phyloP scores from a whole-genome alignment of 2,329 filamentous ascomycete genomes.

The Leptographium wingfieldii region DNA sequence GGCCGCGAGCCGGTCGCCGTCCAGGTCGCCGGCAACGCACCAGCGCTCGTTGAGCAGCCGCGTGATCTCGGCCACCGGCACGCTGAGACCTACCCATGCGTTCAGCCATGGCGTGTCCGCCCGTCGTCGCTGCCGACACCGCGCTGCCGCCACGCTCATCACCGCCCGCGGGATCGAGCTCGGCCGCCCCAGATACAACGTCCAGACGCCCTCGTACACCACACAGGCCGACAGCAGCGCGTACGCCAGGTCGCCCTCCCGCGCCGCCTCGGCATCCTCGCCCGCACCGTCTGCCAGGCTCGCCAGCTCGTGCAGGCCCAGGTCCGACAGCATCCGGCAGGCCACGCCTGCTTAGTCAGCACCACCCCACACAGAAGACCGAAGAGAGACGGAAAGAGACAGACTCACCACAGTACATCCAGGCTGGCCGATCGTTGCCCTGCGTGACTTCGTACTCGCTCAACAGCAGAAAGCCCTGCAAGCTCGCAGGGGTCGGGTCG shows the following conservation, averaged over 20 bases:
- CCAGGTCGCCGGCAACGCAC: not conserved
- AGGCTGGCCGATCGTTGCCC: slow-evolving; percentile 5
- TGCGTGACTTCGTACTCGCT: slow-evolving; percentile 7
- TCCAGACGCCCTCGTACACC: slow-evolving; percentile 6
- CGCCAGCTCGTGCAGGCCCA: slow-evolving; percentile 5
- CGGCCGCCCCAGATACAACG: slow-evolving; percentile 5
- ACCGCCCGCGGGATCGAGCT: slow-evolving; percentile 3
- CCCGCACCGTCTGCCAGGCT: not conserved
- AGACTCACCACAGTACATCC: slow-evolving; percentile 5
- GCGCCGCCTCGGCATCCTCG: not conserved
- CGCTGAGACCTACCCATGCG: slow-evolving; percentile 2
- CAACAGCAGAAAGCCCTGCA: slow-evolving; percentile 4
- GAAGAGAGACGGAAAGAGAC: not conserved
- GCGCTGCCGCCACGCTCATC: not conserved
- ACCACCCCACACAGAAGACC: not conserved
- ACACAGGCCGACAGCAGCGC: slow-evolving; percentile 3
- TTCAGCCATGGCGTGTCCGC: slow-evolving; percentile 2
- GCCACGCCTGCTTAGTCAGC: slow-evolving; percentile 1
- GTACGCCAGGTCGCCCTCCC: slow-evolving; percentile 1
- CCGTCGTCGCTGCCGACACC: not conserved
- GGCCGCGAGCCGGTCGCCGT: not conserved
- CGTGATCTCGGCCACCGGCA: slow-evolving; percentile 5
- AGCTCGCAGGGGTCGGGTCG: slow-evolving; percentile 4
- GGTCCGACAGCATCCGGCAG: slow-evolving; percentile 5
- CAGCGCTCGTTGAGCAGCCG: slow-evolving; percentile 1